Evolutionary conservation across 1,284 basidiomycete genomes (phyloP).

Genomic region (Cutaneotrichosporon cutaneum): DNA sequence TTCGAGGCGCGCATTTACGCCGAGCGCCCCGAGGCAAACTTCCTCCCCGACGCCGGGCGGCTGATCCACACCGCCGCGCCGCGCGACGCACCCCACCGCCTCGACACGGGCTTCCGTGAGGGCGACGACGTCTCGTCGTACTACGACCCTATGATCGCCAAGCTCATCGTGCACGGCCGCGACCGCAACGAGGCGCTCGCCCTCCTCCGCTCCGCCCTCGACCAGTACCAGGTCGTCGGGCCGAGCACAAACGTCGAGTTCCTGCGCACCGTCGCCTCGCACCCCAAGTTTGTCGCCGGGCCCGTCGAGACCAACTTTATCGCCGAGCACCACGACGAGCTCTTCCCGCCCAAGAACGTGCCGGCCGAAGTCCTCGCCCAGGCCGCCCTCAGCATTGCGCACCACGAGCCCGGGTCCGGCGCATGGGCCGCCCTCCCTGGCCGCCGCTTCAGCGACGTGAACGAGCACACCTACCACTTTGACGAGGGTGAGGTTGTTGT

Average conservation of each 20-base stretch:
- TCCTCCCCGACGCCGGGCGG: constrained; percentile 84
- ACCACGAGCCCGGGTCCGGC: constrained; percentile 59
- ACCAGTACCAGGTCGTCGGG: constrained; percentile 86
- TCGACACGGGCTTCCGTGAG: constrained; percentile 86
- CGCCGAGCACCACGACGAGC: constrained; percentile 63
- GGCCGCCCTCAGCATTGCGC: constrained; percentile 70
- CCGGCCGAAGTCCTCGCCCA: constrained; percentile 67
- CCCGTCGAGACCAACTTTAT: constrained; percentile 94
- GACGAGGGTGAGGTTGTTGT: constrained; percentile 35
- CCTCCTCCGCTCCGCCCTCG: constrained; percentile 72
- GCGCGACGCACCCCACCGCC: constrained; percentile 64
- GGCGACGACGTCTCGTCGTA: constrained; percentile 86
- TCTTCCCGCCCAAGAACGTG: constrained; percentile 67
- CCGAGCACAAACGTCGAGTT: constrained; percentile 91
- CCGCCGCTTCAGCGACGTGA: constrained; percentile 65
- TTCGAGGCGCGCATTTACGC: constrained; percentile 98
- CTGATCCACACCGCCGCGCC: constrained; percentile 67
- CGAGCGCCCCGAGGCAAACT: constrained; percentile 86
- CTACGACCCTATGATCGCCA: constrained; percentile 79
- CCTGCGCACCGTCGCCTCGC: constrained; percentile 70
- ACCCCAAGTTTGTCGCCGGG: constrained; percentile 72
- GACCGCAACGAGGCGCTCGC: constrained; percentile 83
- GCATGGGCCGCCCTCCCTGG: constrained; percentile 67
- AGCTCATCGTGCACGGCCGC: constrained; percentile 80
- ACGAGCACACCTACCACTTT: constrained; percentile 29